Evolutionary conservation across 1,284 basidiomycete genomes (phyloP).

Genomic region (Mycena sp.): DNA sequence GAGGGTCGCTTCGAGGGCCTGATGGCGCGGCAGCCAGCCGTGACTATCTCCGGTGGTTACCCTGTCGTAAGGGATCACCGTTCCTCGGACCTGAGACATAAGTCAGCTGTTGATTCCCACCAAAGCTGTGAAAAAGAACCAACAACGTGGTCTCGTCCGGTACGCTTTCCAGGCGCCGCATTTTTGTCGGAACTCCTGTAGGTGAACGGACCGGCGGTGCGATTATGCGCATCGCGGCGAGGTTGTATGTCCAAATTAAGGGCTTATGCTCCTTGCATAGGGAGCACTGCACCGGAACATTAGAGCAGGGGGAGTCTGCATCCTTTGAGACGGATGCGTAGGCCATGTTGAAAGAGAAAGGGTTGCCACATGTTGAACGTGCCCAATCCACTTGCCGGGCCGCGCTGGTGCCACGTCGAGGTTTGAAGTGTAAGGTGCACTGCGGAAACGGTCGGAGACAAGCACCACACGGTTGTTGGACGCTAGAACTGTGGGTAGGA

Average conservation of each 20-base stretch:
- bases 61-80: no score
- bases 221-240: background rate
- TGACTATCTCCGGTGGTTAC: no score
- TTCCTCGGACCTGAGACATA: no score
- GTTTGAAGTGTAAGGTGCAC: background rate
- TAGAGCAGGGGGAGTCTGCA: slow-evolving; percentile 39
- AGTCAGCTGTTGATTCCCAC: no score
- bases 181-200: no score
- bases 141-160: no score
- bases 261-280: slow-evolving; percentile 34
- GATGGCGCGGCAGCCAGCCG: no score
- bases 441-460: background rate
- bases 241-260: slow-evolving; percentile 42
- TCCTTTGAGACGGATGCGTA: background rate
- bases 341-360: background rate
- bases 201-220: no score
- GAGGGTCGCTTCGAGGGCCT: no score
- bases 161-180: no score
- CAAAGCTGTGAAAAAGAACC: no score
- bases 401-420: background rate
- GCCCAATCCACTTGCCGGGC: background rate
- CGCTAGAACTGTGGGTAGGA: background rate
- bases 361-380: background rate
- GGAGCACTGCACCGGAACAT: slow-evolving; percentile 42
- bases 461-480: background rate